Percentiles rank a stretch among this genome's conserved stretches.
These are phyloP conservation scores for Gynostemma pentaphyllum DNA, from an alignment of 306 rosid species.

Conservation along the genomic window DNA sequence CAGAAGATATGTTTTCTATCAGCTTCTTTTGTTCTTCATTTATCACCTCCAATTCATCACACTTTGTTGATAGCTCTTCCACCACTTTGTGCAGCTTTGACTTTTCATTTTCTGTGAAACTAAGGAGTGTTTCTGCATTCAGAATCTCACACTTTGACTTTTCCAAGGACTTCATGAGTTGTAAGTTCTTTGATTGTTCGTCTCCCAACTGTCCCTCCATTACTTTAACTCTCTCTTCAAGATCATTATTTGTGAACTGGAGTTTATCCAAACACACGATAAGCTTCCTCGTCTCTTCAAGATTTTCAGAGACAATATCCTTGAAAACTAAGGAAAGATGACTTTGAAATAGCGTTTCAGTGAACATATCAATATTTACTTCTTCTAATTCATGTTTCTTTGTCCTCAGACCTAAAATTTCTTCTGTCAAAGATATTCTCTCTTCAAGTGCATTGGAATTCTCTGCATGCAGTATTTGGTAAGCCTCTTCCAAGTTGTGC, in stretches of 20 bases:
- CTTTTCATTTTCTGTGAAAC: constrained; percentile 29
- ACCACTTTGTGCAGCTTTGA: constrained; percentile 26
- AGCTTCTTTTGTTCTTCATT: constrained; percentile 34
- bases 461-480: constrained; percentile 41
- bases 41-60: constrained; percentile 24
- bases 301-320: constrained; percentile 37
- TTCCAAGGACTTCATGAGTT: constrained; percentile 36
- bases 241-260: constrained; percentile 30
- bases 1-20: constrained; percentile 30
- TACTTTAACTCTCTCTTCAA: constrained; percentile 41
- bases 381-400: constrained; percentile 22
- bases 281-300: constrained; percentile 29
- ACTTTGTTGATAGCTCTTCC: constrained; percentile 31
- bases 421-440: constrained; percentile 33
- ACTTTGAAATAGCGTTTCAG: constrained; percentile 44
- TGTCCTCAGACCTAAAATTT: constrained; percentile 33
- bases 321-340: constrained; percentile 49
- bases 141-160: constrained; percentile 30
- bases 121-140: constrained; percentile 18
- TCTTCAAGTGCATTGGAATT: constrained; percentile 38
- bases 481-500: constrained; percentile 30
- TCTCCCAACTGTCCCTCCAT: constrained; percentile 37
- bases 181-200: constrained; percentile 26
- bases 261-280: constrained; percentile 38
- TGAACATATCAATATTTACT: constrained; percentile 32